These are phyloP conservation scores for Erigeron philadelphicus DNA, from an alignment of 140 eudicot species.

Conservation along the genomic window DNA sequence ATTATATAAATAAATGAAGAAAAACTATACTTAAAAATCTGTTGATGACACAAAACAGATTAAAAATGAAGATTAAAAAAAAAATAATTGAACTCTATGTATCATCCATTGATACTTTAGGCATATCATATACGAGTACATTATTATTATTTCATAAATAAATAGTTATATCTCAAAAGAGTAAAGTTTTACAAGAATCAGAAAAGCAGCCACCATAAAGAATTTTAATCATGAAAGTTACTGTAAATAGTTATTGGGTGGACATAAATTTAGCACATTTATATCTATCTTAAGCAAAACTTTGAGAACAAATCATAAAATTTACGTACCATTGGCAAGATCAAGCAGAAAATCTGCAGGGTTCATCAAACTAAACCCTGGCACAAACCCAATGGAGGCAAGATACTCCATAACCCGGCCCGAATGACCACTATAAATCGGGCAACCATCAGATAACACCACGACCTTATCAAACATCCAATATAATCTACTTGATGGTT, in stretches of 20 bases:
- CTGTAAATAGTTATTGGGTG: neutral
- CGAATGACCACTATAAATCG: slow-evolving; percentile 64
- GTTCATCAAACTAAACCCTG: slow-evolving; percentile 52
- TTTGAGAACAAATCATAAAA: neutral
- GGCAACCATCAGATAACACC: slow-evolving; percentile 65
- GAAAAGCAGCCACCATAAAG: slow-evolving; percentile 5
- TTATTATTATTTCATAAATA: too few relatives aligned
- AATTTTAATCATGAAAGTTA: slow-evolving; percentile 11
- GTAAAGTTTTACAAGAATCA: slow-evolving; percentile 1
- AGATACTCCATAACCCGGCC: slow-evolving; percentile 66
- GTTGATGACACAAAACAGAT: too few relatives aligned
- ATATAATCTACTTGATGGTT: slow-evolving; percentile 74
- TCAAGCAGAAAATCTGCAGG: slow-evolving; percentile 95
- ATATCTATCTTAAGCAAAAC: neutral
- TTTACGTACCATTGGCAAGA: slow-evolving; percentile 75
- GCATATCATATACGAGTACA: too few relatives aligned
- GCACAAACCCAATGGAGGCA: slow-evolving; percentile 61
- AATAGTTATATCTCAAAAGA: slow-evolving; percentile 4
- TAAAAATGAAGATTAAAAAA: too few relatives aligned
- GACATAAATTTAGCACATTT: neutral
- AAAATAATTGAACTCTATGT: too few relatives aligned
- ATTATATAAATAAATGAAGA: too few relatives aligned
- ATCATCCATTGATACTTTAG: too few relatives aligned
- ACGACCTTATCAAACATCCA: slow-evolving; percentile 81
- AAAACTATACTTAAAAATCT: too few relatives aligned